Conservation (phyloP, 2,329 filamentous ascomycete species). For the Fusarium hostae region DNA sequence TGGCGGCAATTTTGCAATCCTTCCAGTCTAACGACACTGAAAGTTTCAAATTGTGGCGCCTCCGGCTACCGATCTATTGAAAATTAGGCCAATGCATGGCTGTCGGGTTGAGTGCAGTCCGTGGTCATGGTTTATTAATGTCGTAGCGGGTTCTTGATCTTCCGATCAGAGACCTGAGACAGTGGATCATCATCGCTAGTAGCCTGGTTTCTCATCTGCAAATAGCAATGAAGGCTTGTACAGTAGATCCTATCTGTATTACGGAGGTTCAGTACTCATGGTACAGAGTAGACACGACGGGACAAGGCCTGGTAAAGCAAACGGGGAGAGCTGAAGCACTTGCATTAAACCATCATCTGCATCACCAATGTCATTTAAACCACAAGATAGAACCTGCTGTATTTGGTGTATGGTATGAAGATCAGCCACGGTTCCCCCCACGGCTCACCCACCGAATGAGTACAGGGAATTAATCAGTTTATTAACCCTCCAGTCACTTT, state of each 20-base stretch:
- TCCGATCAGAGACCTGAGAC: slow-evolving; percentile 42
- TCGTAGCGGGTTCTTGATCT: slow-evolving; percentile 20
- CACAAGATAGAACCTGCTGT: slow-evolving; percentile 28
- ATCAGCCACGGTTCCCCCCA: slow-evolving; percentile 30
- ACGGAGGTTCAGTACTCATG: background rate
- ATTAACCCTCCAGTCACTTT: slow-evolving; percentile 10
- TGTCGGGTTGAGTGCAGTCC: background rate
- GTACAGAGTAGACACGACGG: background rate
- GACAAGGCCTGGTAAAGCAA: background rate
- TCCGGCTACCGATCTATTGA: slow-evolving; percentile 18
- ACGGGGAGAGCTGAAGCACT: background rate
- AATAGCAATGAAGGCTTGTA: slow-evolving; percentile 5
- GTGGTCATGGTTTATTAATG: slow-evolving; percentile 1
- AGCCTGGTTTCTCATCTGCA: slow-evolving; percentile 1
- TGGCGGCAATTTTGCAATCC: background rate
- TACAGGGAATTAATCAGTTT: slow-evolving; percentile 14
- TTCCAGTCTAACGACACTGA: background rate
- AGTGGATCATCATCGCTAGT: slow-evolving; percentile 34
- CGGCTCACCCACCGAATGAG: slow-evolving; percentile 29
- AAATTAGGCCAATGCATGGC: slow-evolving; percentile 17
- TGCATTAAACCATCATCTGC: slow-evolving; percentile 6
- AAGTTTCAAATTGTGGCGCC: slow-evolving; percentile 26
- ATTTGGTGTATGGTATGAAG: slow-evolving; percentile 39
- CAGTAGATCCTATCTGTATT: slow-evolving; percentile 19
- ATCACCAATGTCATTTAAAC: slow-evolving; percentile 14